Conservation (phyloP, 148 eudicot species). For the Fagopyrum tataricum region DNA sequence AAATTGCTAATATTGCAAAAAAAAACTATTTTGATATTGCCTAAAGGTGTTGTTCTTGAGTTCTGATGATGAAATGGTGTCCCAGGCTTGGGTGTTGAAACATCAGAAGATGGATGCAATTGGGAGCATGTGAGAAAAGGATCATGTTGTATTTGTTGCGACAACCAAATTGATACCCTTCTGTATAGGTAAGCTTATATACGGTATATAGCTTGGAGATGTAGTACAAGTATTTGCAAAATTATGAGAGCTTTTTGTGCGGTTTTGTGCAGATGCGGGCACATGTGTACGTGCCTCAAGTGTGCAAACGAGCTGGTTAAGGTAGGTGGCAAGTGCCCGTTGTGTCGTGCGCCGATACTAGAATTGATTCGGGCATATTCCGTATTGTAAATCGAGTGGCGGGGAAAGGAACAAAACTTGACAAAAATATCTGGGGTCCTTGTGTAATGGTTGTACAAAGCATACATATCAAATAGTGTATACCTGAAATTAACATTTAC, state of each 20-base stretch:
- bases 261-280: constrained; percentile 70
- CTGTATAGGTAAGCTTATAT: constrained; percentile 64
- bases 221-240: background rate
- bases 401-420: no score
- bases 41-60: no score
- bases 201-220: background rate
- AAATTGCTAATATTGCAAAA: background rate
- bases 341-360: constrained; percentile 91
- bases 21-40: background rate
- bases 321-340: constrained; percentile 91
- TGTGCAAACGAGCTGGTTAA: constrained; percentile 89
- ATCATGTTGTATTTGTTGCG: constrained; percentile 93
- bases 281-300: constrained; percentile 93
- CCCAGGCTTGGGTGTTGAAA: constrained; percentile 50
- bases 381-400: constrained; percentile 47
- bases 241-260: background rate
- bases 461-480: no score
- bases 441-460: no score
- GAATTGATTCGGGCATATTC: constrained; percentile 96
- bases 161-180: constrained; percentile 79
- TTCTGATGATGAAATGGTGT: background rate
- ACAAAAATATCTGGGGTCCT: no score
- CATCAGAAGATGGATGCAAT: constrained; percentile 85
- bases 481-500: no score
- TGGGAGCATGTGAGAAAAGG: constrained; percentile 90